Evolutionary conservation across 176 grass and related monocot species (phyloP), one percentile per base, ranked within the genome.

Genomic region (bread wheat (Triticum aestivum)): DNA sequence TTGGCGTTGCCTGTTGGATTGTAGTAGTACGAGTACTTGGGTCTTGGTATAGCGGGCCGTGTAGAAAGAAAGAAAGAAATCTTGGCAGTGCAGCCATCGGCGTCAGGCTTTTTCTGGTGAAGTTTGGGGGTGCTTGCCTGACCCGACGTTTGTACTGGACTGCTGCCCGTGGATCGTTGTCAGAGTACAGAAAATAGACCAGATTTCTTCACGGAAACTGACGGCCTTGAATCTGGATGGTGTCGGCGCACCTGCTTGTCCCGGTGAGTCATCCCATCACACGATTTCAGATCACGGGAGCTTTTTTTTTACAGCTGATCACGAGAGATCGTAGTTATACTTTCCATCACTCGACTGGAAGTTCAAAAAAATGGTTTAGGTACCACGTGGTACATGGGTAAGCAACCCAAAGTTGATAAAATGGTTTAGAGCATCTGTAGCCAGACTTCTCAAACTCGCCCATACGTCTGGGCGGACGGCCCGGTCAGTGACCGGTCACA

Each of bases 251-350:
- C 47, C 11, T 14, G 29, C 83, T 23, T 64, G 27, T 61, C 71
- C 44, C 24, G 87, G 87, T 75, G 76, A 32, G 34, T 81, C 2
- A 80, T 89, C 76, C 77, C 82, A 85, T 89, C 82, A 80, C 68
- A 5, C n/a, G 41, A 79, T 79, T 65, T 63, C 21, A 76, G 86
- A 67, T 18, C 75, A 11, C 2, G 2, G 6, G 62, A 39, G 27
- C 10, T 81, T 49, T 12, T 54, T 52, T 23, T 49, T 6, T 51
- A 14, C 13, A 52, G 5, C 14, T 6, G 14, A 52, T 52, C 49
- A 52, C 14, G 47, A 51, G 49, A 52, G 14, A 52, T 52, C 5
- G 49, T 52, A 44, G 42, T 44, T 44, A 44, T 44, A 3, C 42
- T 44, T 44, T 44, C 42, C 10, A 44, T 44, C 42, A 44, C 42